A percentile compares a stretch with the other conserved stretches of the same genome.
phyloP scores from a whole-genome alignment of 2,329 filamentous ascomycete species.

The Phyllosticta paracitricarpa region DNA sequence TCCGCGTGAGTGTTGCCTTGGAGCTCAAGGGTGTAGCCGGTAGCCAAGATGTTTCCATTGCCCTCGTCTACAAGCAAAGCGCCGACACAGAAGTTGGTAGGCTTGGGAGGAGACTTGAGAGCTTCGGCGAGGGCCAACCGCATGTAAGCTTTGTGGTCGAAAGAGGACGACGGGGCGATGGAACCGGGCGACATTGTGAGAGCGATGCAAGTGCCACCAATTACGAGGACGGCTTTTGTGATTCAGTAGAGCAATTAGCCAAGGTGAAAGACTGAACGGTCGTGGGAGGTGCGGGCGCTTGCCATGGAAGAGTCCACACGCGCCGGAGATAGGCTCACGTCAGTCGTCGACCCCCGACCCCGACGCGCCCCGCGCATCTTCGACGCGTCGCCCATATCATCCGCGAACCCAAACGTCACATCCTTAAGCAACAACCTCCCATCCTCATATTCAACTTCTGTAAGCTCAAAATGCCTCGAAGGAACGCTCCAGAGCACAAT shows the following conservation, averaged over 20 bases:
- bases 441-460: not conserved
- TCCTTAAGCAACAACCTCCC: not conserved
- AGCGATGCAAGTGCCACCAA: conserved; percentile 6
- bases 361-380: no score
- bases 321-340: conserved; percentile 13
- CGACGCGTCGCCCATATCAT: conserved; percentile 18
- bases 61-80: conserved; percentile 64
- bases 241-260: not conserved
- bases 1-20: conserved; percentile 93
- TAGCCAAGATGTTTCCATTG: conserved; percentile 54
- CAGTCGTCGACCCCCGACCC: not conserved
- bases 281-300: conserved; percentile 10
- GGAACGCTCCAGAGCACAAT: conserved; percentile 12
- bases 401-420: conserved; percentile 2
- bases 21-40: conserved; percentile 85
- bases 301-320: conserved; percentile 11
- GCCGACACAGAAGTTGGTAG: conserved; percentile 88
- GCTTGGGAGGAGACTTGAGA: conserved; percentile 67
- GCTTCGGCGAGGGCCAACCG: conserved; percentile 66
- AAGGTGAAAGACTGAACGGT: not conserved
- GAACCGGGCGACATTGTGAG: not conserved
- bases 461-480: conserved; percentile 7
- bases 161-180: conserved; percentile 14
- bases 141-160: conserved; percentile 44
- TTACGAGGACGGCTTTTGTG: not conserved